These are phyloP conservation scores for Starmerella potacharoeniae DNA, from an alignment of 805 yeast species.

Conservation along the genomic window DNA sequence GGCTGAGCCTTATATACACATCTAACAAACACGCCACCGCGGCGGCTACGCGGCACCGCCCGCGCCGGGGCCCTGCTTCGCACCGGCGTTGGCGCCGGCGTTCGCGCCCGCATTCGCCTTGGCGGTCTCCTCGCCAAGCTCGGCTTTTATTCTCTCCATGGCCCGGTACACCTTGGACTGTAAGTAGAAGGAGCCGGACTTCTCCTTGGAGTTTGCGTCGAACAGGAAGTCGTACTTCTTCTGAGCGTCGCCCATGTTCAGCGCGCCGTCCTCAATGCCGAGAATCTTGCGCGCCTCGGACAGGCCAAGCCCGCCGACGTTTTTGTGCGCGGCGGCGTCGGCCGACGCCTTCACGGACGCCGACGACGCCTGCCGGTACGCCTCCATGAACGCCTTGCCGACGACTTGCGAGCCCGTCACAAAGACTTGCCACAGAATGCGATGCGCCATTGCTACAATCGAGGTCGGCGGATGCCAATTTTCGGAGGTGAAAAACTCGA, in stretches of 20 bases:
- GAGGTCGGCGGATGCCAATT: neutral
- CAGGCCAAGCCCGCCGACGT: slow-evolving; percentile 65
- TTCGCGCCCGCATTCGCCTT: slow-evolving; percentile 2
- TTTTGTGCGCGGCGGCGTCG: slow-evolving; percentile 34
- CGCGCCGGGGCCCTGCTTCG: neutral
- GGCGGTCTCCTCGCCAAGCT: slow-evolving; percentile 36
- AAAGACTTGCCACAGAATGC: slow-evolving; percentile 77
- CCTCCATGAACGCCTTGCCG: slow-evolving; percentile 93
- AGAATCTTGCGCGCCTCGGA: slow-evolving; percentile 89
- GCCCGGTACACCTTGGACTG: slow-evolving; percentile 92
- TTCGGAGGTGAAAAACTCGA: neutral
- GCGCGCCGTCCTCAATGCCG: slow-evolving; percentile 52
- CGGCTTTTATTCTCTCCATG: slow-evolving; percentile 77
- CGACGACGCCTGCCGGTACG: slow-evolving; percentile 90
- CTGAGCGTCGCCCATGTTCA: slow-evolving; percentile 42
- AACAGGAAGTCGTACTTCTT: slow-evolving; percentile 73
- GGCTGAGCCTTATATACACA: neutral
- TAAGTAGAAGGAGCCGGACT: slow-evolving; percentile 89
- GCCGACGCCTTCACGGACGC: slow-evolving; percentile 61
- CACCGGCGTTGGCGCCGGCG: neutral
- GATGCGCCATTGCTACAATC: slow-evolving; percentile 55
- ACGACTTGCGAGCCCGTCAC: slow-evolving; percentile 93
- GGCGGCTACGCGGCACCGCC: neutral
- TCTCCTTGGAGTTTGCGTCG: slow-evolving; percentile 80
- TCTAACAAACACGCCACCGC: neutral